Base-by-base conservation (phyloP, 2,329 filamentous ascomycete genomes). In the Trichoderma sp. region DNA sequence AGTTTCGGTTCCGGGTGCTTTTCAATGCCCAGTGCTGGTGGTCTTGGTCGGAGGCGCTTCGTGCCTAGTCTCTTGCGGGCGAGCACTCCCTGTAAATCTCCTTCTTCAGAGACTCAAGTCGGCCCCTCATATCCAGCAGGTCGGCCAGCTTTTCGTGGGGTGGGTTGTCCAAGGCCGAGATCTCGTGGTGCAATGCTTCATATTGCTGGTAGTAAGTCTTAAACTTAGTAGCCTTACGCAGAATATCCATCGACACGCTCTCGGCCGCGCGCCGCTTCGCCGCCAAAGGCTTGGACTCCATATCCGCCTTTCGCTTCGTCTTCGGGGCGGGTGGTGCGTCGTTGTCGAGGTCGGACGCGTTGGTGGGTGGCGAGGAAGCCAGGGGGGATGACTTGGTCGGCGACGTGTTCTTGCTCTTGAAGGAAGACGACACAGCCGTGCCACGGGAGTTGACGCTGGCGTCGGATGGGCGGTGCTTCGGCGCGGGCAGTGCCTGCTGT, bases 311-410 rank as follows among this genome's bases (percentile, higher is more conserved):
- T 63, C 82, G 80, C 73, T 84, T 84, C 74, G 80, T 80, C 73
- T 84, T 84, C 34, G 34, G 74, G 69, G 67, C 14, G 70, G 34
- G 63, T 5, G 72, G 67, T 57, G 74, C 68, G 51, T 78, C 69
- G 68, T 81, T 78, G 34, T 87, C 85, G 44, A 88, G 75, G 65
- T 89, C 86, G 1, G 86, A 88, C 1, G 85, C 87, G 68, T 88
- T 89, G 7, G 86, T 88, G 0, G 86, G 86, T 14, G 86, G 85
- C 7, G 86, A 88, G 1, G 85, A 86, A n/a, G 86, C 86, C 19
- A 89, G 77, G 4, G 86, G 87, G 10, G 87, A 89, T 2, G 87
- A 88, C 72, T 89, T 89, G 58, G 80, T 79, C 0, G 85, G 85
- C 7, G 85, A 87, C 0, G 82, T 87, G 67, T 81, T 78, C 74